Evolutionary conservation across 2,329 filamentous ascomycete genomes (phyloP), one percentile per base, ranked within the genome.

Genomic region (Orbilia javanica): DNA sequence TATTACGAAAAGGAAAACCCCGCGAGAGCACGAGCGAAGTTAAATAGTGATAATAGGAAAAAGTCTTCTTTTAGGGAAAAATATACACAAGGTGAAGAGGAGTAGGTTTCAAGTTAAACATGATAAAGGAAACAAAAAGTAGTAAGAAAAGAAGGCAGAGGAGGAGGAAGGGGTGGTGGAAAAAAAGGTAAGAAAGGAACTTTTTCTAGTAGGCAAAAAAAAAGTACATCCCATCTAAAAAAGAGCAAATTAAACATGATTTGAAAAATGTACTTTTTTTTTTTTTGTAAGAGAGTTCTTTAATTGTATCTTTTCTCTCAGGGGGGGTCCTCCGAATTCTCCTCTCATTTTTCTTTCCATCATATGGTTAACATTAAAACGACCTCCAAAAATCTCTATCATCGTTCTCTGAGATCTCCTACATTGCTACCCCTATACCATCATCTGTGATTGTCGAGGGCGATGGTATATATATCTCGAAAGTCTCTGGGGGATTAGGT

Each of bases 201-300:
- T 77, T 77, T 77, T 77, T 77, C 66, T 77, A 77, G 65, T 36
- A 69, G 34, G 65, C 57, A 70, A 76, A 70, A 65, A 69, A 69
- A 77, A 76, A 76, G 65, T 65, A 76, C 72, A 76, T 68, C 72
- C 70, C 72, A 66, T 77, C 73, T 77, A 77, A 67, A 77, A n/a
- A 53, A 70, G 39, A 77, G 50, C 72, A 77, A 77, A 77, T 71
- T 65, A 77, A 77, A 77, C 73, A 62, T 71, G 36, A 71, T 71
- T 66, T 29, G 65, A 66, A 70, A 76, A 68, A 70, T 77, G 73
- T 77, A 77, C 73, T 77, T 73, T 73, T 60, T 77, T 73, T 73
- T 60, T 60, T 53, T 73, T 73, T 39, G 69, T 39, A 73, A 72
- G 48, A 60, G 55, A 29, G n/a, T 55, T 70, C 65, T 69, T 70